phyloP scores from a whole-genome alignment of 2,329 filamentous ascomycete species.

The Cordyceps tenuipes region DNA sequence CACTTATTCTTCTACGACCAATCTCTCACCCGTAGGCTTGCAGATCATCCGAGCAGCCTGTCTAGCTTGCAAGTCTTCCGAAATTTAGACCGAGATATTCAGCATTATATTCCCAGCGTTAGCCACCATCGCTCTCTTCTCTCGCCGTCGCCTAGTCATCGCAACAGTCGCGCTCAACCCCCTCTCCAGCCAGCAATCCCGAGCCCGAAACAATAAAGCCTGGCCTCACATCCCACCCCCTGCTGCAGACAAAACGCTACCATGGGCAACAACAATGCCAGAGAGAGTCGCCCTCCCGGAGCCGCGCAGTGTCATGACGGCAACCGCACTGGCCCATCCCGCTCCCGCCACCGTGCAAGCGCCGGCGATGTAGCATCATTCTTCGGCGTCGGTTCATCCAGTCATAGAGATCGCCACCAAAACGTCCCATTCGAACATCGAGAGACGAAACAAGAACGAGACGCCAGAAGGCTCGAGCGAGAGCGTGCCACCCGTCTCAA shows the following conservation, averaged over 20 bases:
- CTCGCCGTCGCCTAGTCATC: neutral
- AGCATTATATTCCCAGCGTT: neutral
- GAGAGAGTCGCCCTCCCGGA: slow-evolving; percentile 27
- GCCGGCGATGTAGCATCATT: slow-evolving; percentile 37
- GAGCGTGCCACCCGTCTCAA: slow-evolving; percentile 68
- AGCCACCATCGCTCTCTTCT: neutral
- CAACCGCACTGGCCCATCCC: slow-evolving; percentile 2
- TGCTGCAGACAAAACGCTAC: neutral
- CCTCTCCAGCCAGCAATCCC: neutral
- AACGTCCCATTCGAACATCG: slow-evolving; percentile 53
- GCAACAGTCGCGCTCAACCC: neutral
- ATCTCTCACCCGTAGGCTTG: neutral
- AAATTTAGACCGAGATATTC: neutral
- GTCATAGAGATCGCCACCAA: slow-evolving; percentile 30
- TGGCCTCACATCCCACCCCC: neutral
- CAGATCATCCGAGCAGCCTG: neutral
- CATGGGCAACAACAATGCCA: slow-evolving; percentile 34
- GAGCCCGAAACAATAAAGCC: neutral
- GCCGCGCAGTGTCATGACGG: slow-evolving; percentile 14
- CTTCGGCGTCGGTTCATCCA: slow-evolving; percentile 33
- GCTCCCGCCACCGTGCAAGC: slow-evolving; percentile 21
- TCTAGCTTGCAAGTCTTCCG: too few relatives aligned
- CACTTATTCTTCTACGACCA: neutral
- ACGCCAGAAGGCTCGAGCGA: slow-evolving; percentile 75
- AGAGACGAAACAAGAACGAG: slow-evolving; percentile 86